These are phyloP conservation scores for Neonectria faginata DNA, from an alignment of 2,329 filamentous ascomycete genomes.

Conservation along the genomic window DNA sequence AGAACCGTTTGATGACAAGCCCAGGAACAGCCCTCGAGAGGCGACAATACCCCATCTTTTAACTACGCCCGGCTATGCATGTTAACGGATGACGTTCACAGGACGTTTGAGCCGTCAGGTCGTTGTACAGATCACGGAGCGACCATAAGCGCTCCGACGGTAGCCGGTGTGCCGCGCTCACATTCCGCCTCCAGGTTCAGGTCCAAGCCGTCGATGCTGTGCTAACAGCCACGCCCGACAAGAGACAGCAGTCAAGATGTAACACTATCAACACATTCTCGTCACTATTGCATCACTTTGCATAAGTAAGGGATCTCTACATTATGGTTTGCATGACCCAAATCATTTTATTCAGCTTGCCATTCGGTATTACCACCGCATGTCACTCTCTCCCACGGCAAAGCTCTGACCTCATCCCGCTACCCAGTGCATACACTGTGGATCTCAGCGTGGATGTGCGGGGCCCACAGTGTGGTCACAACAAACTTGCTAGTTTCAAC, in stretches of 20 bases:
- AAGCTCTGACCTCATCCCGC: not conserved
- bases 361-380: no score
- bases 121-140: slow-evolving; percentile 23
- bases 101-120: slow-evolving; percentile 37
- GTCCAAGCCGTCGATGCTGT: slow-evolving; percentile 17
- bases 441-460: not conserved
- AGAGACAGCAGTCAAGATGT: not conserved
- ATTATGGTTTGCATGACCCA: not conserved
- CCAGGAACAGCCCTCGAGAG: slow-evolving; percentile 11
- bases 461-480: not conserved
- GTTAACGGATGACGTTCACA: slow-evolving; percentile 41
- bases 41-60: slow-evolving; percentile 36
- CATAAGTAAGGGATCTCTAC: not conserved
- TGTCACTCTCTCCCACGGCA: not conserved
- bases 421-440: not conserved
- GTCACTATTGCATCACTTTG: slow-evolving; percentile 7
- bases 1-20: slow-evolving; percentile 20
- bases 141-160: slow-evolving; percentile 43
- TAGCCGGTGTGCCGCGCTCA: slow-evolving; percentile 41
- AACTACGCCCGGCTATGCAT: slow-evolving; percentile 35
- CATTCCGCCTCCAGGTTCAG: slow-evolving; percentile 39
- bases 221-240: slow-evolving; percentile 16
- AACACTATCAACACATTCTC: slow-evolving; percentile 2
- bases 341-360: no score
- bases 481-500: slow-evolving; percentile 1